Conservation (phyloP, 306 rosid species). For the Ormosia semicastrata region DNA sequence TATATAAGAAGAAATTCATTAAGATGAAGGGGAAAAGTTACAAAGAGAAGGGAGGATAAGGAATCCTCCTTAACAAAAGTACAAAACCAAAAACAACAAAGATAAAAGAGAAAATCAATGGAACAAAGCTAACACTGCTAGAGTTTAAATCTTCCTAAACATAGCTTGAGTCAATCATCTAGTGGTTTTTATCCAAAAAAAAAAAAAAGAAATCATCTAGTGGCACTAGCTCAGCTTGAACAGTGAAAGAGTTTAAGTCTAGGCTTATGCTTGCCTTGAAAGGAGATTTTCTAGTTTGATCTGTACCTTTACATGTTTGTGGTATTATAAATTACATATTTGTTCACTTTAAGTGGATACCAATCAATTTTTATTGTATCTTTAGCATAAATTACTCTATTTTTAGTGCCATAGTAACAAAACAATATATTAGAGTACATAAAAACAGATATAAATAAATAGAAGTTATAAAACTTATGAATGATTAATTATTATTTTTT, state of each 20-base stretch:
- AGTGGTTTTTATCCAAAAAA: background rate
- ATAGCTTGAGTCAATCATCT: constrained; percentile 10
- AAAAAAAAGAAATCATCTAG: background rate
- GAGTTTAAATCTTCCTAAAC: background rate
- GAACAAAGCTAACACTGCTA: too few species aligned
- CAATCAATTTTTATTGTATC: background rate
- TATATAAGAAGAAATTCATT: too few species aligned
- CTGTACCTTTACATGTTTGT: background rate
- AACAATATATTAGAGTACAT: background rate
- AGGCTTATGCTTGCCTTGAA: constrained; percentile 15
- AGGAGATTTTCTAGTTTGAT: background rate
- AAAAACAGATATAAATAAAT: background rate
- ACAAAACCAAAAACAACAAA: too few species aligned
- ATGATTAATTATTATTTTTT: background rate
- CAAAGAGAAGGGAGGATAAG: too few species aligned
- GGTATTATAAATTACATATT: background rate
- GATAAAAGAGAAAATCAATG: too few species aligned
- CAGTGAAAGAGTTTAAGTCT: background rate
- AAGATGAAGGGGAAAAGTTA: too few species aligned
- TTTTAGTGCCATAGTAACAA: background rate
- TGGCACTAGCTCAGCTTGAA: constrained; percentile 5
- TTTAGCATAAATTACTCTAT: background rate
- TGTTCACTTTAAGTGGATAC: background rate
- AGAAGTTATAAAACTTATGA: background rate
- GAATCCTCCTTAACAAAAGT: too few species aligned